phyloP scores from a whole-genome alignment of 2,329 filamentous ascomycete species.

The Teratosphaeria zuluensis region DNA sequence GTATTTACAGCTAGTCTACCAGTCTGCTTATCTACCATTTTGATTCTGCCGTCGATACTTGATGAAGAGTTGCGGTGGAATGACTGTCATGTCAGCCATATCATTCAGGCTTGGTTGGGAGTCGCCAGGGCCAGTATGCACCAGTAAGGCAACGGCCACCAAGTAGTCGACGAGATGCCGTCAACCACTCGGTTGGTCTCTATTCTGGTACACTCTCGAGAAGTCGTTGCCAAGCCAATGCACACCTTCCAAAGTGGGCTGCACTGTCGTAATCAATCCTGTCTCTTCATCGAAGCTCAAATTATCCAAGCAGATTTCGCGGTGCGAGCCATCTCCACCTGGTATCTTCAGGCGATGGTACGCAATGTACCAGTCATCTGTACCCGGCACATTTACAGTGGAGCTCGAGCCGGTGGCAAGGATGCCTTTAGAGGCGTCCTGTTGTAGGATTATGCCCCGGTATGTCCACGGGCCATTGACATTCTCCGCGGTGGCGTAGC shows the following conservation, averaged over 20 bases:
- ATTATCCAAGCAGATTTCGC: conserved; percentile 37
- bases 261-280: conserved; percentile 31
- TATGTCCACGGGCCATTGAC: conserved; percentile 38
- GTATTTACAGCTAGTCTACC: no score
- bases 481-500: conserved; percentile 19
- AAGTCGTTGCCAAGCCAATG: not conserved
- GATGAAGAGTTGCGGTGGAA: no score
- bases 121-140: not conserved
- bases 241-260: conserved; percentile 28
- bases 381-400: conserved; percentile 37
- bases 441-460: conserved; percentile 35
- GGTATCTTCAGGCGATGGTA: conserved; percentile 42
- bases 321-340: conserved; percentile 33
- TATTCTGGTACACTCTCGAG: no score
- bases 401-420: conserved; percentile 39
- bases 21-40: no score
- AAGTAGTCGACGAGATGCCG: no score
- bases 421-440: conserved; percentile 33
- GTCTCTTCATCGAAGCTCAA: conserved; percentile 28
- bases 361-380: conserved; percentile 42
- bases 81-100: not conserved
- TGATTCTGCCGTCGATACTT: no score
- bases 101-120: not conserved
- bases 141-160: no score
- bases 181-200: no score